Base-by-base conservation (phyloP, 2,329 filamentous ascomycete genomes). In the Aspergillus bombycis region DNA sequence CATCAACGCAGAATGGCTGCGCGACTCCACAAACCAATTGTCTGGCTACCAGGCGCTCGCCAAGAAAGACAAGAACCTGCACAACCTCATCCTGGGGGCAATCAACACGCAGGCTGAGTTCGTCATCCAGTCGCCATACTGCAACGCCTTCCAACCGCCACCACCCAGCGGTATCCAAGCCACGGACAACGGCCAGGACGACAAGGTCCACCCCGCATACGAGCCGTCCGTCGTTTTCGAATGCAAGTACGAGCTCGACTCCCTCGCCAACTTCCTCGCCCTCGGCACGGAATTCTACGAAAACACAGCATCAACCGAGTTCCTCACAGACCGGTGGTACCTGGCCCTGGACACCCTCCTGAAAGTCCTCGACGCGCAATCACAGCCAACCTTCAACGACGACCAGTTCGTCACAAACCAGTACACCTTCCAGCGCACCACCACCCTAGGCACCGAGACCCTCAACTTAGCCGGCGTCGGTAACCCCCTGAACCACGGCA, bases 191-290 rank as follows among this genome's bases (percentile, higher is more conserved):
- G 92, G 92, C 3, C 92, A 97, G 75, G 86, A 90, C 23, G 95
- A 99, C 73, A 79, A 76, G 10, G 95, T 99, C 0, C 93, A 97
- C 71, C 95, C 95, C 0, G 83, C 84, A 0, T 98, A 96, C 74
- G 93, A 98, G 73, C 90, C 90, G 0, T 87, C 84, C 0, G 86
- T 89, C 56, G 95, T 99, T 4, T 99, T 97, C 68, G 95, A 99
- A 79, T 99, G 95, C 86, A 99, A 99, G 80, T 99, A 98, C 79
- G 95, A 99, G 81, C 88, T 99, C 26, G 95, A 99, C 79, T 97
- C 94, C 10, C 84, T 99, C 0, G 95, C 94, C 0, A 90, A 96
- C 74, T 99, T 99, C 77, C 85, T 99, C 7, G 88, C 91, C 0
- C 81, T 99, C 2, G 87, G 85, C 21, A 97, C 97, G 72, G 89